Conservation (phyloP, 1,284 basidiomycete genomes). For the Pseudozyma thailandica region DNA sequence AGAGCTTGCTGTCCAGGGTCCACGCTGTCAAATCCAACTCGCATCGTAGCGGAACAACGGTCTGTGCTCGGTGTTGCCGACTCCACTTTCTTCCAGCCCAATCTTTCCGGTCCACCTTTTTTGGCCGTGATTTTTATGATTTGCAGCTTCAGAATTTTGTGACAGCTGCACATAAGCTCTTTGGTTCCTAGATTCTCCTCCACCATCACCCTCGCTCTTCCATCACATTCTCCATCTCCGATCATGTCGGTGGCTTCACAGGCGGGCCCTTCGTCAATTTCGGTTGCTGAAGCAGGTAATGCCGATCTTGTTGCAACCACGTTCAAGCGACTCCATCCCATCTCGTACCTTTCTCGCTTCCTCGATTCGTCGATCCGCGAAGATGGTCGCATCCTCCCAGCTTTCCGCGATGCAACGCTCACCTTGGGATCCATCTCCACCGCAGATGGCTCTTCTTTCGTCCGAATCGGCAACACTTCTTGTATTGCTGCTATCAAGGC, state of each 20-base stretch:
- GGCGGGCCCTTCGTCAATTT: slow-evolving; percentile 3
- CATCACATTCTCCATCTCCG: slow-evolving; percentile 1
- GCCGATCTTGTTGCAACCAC: slow-evolving; percentile 43
- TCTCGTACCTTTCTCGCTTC: slow-evolving; percentile 52
- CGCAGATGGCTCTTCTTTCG: slow-evolving; percentile 46
- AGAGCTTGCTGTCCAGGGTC: slow-evolving; percentile 6
- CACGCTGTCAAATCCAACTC: not conserved
- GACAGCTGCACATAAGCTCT: not conserved
- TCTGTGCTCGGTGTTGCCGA: slow-evolving; percentile 26
- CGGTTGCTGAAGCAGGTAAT: slow-evolving; percentile 3
- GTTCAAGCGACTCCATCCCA: slow-evolving; percentile 54
- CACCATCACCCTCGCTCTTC: slow-evolving; percentile 1
- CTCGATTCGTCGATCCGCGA: slow-evolving; percentile 51
- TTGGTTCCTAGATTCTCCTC: slow-evolving; percentile 1
- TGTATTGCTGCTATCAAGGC: slow-evolving; percentile 57
- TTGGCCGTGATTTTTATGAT: slow-evolving; percentile 7
- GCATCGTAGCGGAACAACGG: not conserved
- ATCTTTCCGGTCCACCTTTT: slow-evolving; percentile 13
- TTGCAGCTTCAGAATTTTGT: not conserved
- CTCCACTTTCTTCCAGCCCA: slow-evolving; percentile 27
- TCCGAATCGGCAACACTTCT: slow-evolving; percentile 45
- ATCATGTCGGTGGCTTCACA: slow-evolving; percentile 23
- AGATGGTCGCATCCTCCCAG: slow-evolving; percentile 34
- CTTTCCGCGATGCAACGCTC: slow-evolving; percentile 40
- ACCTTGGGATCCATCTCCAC: slow-evolving; percentile 49